These are phyloP conservation scores for Leishmania amazonensis DNA, from an alignment of 208 protist genomes.

Conservation along the genomic window DNA sequence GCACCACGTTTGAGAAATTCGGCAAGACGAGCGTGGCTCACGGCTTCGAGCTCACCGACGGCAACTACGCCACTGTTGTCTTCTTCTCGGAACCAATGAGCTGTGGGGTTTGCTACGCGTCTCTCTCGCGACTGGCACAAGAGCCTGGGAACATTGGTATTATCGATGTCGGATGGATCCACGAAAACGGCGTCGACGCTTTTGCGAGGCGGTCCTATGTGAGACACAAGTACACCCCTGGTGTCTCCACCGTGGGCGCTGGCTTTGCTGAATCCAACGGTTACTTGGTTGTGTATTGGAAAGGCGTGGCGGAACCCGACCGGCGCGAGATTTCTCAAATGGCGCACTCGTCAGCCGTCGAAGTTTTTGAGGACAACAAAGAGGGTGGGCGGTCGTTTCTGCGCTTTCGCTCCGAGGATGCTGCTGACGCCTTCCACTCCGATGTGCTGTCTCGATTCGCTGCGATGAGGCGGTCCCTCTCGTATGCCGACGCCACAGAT, in stretches of 20 bases:
- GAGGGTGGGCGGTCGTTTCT: constrained; percentile 77
- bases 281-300: constrained; percentile 54
- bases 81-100: constrained; percentile 40
- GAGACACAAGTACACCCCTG: constrained; percentile 11
- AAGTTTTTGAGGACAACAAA: constrained; percentile 61
- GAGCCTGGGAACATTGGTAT: constrained; percentile 16
- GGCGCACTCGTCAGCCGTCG: constrained; percentile 19
- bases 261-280: constrained; percentile 11
- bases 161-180: constrained; percentile 62
- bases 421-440: constrained; percentile 44
- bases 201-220: constrained; percentile 62
- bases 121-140: constrained; percentile 16
- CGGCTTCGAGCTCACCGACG: constrained; percentile 34
- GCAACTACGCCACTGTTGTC: constrained; percentile 36
- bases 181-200: constrained; percentile 37
- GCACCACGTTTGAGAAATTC: constrained; percentile 23
- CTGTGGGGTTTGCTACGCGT: constrained; percentile 32
- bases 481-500: constrained; percentile 51
- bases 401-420: constrained; percentile 41
- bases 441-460: constrained; percentile 28
- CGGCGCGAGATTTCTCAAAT: constrained; percentile 14
- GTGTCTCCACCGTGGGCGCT: background rate
- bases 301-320: constrained; percentile 20
- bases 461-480: constrained; percentile 43
- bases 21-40: constrained; percentile 31